Evolutionary conservation across 176 grass and related monocot species (phyloP).

Genomic region (Triticum turgidum): DNA sequence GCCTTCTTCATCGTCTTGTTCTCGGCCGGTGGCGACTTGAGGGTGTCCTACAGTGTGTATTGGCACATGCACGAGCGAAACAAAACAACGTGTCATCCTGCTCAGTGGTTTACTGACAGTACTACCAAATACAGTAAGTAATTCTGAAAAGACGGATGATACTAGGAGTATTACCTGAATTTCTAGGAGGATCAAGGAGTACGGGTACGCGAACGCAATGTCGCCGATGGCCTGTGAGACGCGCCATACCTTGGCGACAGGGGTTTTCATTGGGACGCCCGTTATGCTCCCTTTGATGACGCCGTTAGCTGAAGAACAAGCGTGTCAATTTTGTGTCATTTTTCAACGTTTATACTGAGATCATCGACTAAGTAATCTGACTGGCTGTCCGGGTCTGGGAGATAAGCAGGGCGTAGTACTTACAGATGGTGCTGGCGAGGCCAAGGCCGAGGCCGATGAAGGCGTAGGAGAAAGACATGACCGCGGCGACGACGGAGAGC

Average conservation of each 20-base stretch:
- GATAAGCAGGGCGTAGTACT: neutral
- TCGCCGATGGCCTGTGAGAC: slow-evolving; percentile 65
- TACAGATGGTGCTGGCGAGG: slow-evolving; percentile 59
- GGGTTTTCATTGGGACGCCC: slow-evolving; percentile 38
- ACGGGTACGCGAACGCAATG: slow-evolving; percentile 64
- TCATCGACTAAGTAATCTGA: too few relatives aligned
- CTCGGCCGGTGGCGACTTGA: slow-evolving; percentile 67
- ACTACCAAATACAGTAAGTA: too few relatives aligned
- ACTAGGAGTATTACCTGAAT: slow-evolving; percentile 44
- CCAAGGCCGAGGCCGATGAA: slow-evolving; percentile 65
- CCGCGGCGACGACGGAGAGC: slow-evolving; percentile 64
- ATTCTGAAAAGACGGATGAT: neutral
- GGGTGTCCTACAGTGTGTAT: slow-evolving; percentile 45
- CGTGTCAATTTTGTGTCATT: neutral
- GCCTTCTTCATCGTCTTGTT: slow-evolving; percentile 89
- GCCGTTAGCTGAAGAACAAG: slow-evolving; percentile 53
- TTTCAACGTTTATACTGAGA: neutral
- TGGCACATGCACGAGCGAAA: neutral
- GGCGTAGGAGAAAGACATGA: slow-evolving; percentile 85
- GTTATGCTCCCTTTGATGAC: slow-evolving; percentile 62
- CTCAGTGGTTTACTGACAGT: too few relatives aligned
- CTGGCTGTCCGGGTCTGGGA: too few relatives aligned
- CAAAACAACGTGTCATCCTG: neutral
- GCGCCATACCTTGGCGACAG: slow-evolving; percentile 56
- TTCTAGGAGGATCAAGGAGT: slow-evolving; percentile 68